Evolutionary conservation across 1,139 yeast species (phyloP).

Genomic region (Meyerozyma athensensis): DNA sequence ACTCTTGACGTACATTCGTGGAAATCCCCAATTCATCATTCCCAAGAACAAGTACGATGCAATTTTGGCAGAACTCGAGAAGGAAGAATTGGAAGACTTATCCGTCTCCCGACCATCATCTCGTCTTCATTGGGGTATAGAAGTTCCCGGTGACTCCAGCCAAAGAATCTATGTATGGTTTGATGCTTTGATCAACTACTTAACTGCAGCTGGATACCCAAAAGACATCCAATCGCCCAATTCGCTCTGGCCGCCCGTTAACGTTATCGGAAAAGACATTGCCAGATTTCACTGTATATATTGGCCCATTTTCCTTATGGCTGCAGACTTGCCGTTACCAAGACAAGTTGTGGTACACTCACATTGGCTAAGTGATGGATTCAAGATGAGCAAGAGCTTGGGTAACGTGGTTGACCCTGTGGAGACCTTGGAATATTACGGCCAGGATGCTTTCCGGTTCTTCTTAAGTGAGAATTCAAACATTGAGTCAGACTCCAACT

Average conservation of each 20-base stretch:
- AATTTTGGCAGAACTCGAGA: conserved; percentile 55
- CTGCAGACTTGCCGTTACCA: conserved; percentile 71
- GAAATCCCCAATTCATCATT: conserved; percentile 53
- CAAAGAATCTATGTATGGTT: conserved; percentile 96
- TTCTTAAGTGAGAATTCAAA: conserved; percentile 75
- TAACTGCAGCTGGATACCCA: conserved; percentile 72
- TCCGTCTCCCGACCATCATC: conserved; percentile 80
- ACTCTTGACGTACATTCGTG: conserved; percentile 45
- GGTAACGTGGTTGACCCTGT: conserved; percentile 97
- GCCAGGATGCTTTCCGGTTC: conserved; percentile 70
- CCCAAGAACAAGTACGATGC: conserved; percentile 58
- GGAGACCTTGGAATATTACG: conserved; percentile 54
- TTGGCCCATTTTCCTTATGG: conserved; percentile 92
- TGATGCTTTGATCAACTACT: conserved; percentile 84
- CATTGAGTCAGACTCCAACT: conserved; percentile 74
- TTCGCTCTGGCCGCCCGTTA: conserved; percentile 60
- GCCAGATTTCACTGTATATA: conserved; percentile 82
- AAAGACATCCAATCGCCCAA: conserved; percentile 10
- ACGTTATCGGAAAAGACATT: conserved; percentile 89
- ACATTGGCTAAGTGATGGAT: conserved; percentile 89
- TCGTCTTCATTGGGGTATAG: conserved; percentile 84
- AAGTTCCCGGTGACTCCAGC: conserved; percentile 72
- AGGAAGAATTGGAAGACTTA: conserved; percentile 52
- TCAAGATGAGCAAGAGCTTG: conserved; percentile 87
- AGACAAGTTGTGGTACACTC: conserved; percentile 80